Percentiles rank a stretch among this genome's conserved stretches.
These are phyloP conservation scores for Hordeum pubiflorum DNA, from an alignment of 202 grass and related monocot genomes.

Conservation along the genomic window DNA sequence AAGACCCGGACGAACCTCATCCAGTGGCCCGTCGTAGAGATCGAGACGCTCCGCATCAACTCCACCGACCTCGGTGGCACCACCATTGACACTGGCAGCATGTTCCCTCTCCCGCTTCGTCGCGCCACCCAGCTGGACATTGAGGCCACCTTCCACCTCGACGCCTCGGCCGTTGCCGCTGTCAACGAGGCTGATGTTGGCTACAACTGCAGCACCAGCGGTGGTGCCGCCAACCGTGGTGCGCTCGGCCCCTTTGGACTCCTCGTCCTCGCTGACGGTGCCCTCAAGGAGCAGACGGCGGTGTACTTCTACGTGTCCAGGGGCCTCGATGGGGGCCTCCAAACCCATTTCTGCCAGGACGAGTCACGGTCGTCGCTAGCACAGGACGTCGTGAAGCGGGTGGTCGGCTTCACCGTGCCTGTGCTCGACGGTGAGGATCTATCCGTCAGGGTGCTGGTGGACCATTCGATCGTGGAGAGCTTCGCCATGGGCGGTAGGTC, in stretches of 20 bases:
- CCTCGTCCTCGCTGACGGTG: constrained; percentile 33
- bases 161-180: not conserved
- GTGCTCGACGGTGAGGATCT: constrained; percentile 44
- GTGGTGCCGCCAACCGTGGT: constrained; percentile 28
- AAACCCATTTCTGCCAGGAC: constrained; percentile 59
- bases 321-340: constrained; percentile 25
- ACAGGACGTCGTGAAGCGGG: constrained; percentile 45
- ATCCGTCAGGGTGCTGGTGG: constrained; percentile 41
- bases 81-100: constrained; percentile 32
- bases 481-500: constrained; percentile 47
- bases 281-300: constrained; percentile 34
- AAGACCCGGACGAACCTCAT: constrained; percentile 47
- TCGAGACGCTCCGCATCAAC: constrained; percentile 38
- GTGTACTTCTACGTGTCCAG: constrained; percentile 53
- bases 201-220: constrained; percentile 49
- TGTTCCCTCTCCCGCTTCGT: constrained; percentile 10
- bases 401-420: constrained; percentile 42
- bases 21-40: constrained; percentile 54
- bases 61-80: constrained; percentile 20
- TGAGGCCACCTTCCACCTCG: constrained; percentile 38
- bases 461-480: constrained; percentile 62
- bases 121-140: constrained; percentile 42
- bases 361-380: constrained; percentile 45
- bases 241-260: constrained; percentile 9
- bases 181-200: constrained; percentile 15